A percentile compares a stretch with the other conserved stretches of the same genome.
phyloP scores from a whole-genome alignment of 2,329 filamentous ascomycete species.

The Capronia coronata region DNA sequence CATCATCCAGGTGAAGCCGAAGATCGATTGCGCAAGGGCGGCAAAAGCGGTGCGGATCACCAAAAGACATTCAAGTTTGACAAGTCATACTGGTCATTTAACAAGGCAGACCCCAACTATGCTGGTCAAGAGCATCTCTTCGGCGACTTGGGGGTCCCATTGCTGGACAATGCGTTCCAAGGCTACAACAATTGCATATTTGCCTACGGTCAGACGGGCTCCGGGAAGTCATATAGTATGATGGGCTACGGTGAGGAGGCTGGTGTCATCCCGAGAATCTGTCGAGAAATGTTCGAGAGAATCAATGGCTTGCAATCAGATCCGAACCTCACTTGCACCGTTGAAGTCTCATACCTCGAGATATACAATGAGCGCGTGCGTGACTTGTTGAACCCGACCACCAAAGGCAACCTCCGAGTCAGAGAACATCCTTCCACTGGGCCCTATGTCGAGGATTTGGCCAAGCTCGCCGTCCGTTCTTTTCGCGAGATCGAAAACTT shows the following conservation, averaged over 20 bases:
- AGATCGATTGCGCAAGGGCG: constrained; percentile 45
- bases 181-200: constrained; percentile 99
- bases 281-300: constrained; percentile 91
- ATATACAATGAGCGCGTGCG: constrained; percentile 98
- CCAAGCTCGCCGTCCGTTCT: constrained; percentile 86
- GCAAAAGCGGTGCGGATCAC: constrained; percentile 48
- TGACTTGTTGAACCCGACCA: constrained; percentile 88
- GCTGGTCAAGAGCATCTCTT: constrained; percentile 88
- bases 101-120: constrained; percentile 71
- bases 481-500: constrained; percentile 94
- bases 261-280: constrained; percentile 94
- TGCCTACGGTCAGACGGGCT: constrained; percentile 96
- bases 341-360: constrained; percentile 97
- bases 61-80: constrained; percentile 89
- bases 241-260: constrained; percentile 97
- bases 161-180: constrained; percentile 95
- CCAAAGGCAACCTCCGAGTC: constrained; percentile 93
- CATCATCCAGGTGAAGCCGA: constrained; percentile 61
- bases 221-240: constrained; percentile 98
- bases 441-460: constrained; percentile 95
- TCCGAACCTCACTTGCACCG: constrained; percentile 75
- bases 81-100: constrained; percentile 96
- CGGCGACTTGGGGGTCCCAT: constrained; percentile 75
- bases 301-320: constrained; percentile 68
- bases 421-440: constrained; percentile 96